phyloP scores from a whole-genome alignment of 2,329 filamentous ascomycete genomes.

The Phialophora macrospora region DNA sequence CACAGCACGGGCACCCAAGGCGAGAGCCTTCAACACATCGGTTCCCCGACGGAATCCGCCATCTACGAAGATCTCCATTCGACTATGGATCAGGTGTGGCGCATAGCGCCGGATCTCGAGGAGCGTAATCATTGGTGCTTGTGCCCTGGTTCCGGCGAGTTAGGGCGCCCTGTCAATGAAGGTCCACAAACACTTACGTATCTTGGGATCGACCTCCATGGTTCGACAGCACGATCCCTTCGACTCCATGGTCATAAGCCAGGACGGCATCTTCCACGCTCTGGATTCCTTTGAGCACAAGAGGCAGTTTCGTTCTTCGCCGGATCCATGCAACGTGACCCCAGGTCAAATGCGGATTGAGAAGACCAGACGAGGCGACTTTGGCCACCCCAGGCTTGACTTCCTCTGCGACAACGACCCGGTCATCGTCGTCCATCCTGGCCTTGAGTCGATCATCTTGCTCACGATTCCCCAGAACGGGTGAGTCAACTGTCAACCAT shows the following conservation, averaged over 20 bases:
- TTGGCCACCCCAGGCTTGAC: conserved; percentile 18
- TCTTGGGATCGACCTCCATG: conserved; percentile 63
- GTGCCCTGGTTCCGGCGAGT: conserved; percentile 39
- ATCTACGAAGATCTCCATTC: conserved; percentile 59
- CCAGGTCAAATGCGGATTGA: conserved; percentile 60
- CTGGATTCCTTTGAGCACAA: conserved; percentile 64
- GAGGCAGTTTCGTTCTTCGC: conserved; percentile 52
- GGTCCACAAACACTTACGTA: conserved; percentile 40
- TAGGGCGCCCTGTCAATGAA: background rate
- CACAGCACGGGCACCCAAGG: conserved; percentile 59
- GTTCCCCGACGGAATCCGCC: conserved; percentile 60
- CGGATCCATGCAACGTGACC: conserved; percentile 59
- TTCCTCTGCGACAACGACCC: conserved; percentile 41
- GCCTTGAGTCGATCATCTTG: conserved; percentile 60
- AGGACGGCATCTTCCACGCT: conserved; percentile 60
- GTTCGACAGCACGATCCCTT: conserved; percentile 63
- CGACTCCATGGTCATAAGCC: conserved; percentile 56
- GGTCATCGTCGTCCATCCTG: conserved; percentile 11
- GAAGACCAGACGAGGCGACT: conserved; percentile 47
- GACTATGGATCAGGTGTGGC: conserved; percentile 55
- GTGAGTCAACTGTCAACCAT: conserved; percentile 39
- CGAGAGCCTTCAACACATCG: conserved; percentile 60
- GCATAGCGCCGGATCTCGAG: conserved; percentile 57
- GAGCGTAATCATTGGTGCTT: conserved; percentile 56
- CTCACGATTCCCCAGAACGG: conserved; percentile 58